A percentile compares a stretch with the other conserved stretches of the same genome.
Evolutionary conservation across 306 rosid genomes (phyloP).

Genomic region (Prinsepia uniflora): DNA sequence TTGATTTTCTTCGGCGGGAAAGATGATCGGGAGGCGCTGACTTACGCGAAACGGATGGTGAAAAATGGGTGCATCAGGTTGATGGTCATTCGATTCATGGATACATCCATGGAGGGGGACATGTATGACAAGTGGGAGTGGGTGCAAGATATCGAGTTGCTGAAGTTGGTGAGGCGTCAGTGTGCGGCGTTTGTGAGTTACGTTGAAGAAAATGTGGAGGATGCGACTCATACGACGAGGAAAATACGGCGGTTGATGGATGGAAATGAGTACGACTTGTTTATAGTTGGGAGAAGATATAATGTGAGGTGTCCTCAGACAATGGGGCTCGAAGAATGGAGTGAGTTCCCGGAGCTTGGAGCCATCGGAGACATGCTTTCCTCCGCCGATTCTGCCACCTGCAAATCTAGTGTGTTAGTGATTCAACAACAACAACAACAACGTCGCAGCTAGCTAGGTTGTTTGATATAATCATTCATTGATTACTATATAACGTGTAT

Average conservation of each 20-base stretch:
- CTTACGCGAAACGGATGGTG: slow-evolving; percentile 33
- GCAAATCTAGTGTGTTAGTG: not conserved
- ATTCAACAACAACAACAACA: slow-evolving; percentile 7
- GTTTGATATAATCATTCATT: no score
- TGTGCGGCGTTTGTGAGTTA: slow-evolving; percentile 25
- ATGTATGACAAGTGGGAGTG: slow-evolving; percentile 4
- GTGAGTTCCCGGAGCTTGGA: slow-evolving; percentile 1
- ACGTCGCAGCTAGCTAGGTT: not conserved
- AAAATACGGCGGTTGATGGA: slow-evolving; percentile 1
- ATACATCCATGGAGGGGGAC: not conserved
- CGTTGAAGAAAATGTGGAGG: slow-evolving; percentile 33
- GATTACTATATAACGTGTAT: no score
- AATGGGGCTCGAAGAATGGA: not conserved
- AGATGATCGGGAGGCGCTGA: slow-evolving; percentile 53
- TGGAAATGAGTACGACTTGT: not conserved
- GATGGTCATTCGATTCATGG: slow-evolving; percentile 32
- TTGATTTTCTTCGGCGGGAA: slow-evolving; percentile 57
- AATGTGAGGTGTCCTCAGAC: slow-evolving; percentile 1
- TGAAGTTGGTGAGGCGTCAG: slow-evolving; percentile 13
- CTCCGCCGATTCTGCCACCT: not conserved
- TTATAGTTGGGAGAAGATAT: slow-evolving; percentile 6
- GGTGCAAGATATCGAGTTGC: slow-evolving; percentile 26
- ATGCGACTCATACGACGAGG: slow-evolving; percentile 29
- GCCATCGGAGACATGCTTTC: not conserved
- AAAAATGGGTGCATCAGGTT: slow-evolving; percentile 40